Conservation (phyloP, 345 rosid genomes). For the Sisymbrium altissimum region DNA sequence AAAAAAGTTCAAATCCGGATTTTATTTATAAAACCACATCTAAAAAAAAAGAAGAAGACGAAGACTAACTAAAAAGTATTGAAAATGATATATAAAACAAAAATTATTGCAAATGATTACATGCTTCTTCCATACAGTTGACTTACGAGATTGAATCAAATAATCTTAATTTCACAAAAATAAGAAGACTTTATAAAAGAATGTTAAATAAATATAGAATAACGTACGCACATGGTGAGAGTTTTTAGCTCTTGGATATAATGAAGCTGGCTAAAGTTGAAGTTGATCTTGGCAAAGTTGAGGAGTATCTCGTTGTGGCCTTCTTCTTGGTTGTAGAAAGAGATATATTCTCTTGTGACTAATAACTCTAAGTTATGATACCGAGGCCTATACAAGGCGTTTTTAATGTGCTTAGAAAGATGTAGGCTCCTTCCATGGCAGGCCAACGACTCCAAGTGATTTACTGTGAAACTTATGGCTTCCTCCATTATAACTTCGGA, state of each 20-base stretch:
- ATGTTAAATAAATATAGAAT: background rate
- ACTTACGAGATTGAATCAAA: no score
- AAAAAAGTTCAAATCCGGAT: no score
- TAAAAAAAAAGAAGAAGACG: no score
- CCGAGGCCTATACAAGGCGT: background rate
- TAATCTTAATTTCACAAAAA: no score
- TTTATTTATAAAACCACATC: no score
- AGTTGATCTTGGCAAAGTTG: conserved; percentile 19
- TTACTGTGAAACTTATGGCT: background rate
- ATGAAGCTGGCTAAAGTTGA: conserved; percentile 8
- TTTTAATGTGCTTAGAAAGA: conserved; percentile 10
- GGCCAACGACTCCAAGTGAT: conserved; percentile 2
- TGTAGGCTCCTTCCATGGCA: background rate
- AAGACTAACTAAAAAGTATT: no score
- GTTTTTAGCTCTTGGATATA: conserved; percentile 15
- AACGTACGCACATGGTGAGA: background rate
- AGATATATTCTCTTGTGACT: conserved; percentile 20
- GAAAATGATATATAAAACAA: no score
- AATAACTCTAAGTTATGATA: background rate
- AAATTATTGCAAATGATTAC: no score
- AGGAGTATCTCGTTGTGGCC: background rate
- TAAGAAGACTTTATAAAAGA: no score
- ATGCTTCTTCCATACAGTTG: no score
- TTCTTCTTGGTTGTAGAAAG: conserved; percentile 22
- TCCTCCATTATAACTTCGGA: conserved; percentile 21